Evolutionary conservation across 306 rosid species (phyloP), one percentile per base, ranked within the genome.

Genomic region (Elaeagnus macrophylla): DNA sequence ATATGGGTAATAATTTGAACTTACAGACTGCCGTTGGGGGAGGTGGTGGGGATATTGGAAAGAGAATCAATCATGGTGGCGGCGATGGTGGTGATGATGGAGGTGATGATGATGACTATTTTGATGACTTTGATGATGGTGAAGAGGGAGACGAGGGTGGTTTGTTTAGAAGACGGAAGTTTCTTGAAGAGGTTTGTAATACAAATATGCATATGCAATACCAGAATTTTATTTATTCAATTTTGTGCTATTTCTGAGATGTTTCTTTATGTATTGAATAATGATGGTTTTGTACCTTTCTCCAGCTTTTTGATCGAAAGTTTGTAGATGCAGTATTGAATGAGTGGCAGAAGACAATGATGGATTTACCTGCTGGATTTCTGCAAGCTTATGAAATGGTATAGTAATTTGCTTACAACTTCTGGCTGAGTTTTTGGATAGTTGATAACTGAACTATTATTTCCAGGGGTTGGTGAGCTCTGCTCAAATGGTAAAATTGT

Each of bases 311-410:
- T 78, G 96, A 91, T 69, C 82, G 87, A 8, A 91, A 91, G 69
- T 91, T 91, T 73, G 84, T 91, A 55, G 96, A 91, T 65, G 96
- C 95, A 0, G 95, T 91, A 48, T 76, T 87, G 78, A 82, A 79
- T 51, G 96, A 91, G 78, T 91, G 99, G 99, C 95, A 87, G 64
- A 82, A 39, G 80, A 87, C 96, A 56, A 69, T 91, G 76, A 77
- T 91, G 93, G 96, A 91, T 68, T 84, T 91, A 68, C 99, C 99
- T 63, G 99, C 96, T 56, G 99, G 99, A 57, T 74, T 91, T 55
- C 95, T 96, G 15, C 96, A 91, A 77, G 96, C 99, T 53, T 87
- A 84, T 75, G 99, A 91, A 79, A 82, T 91, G 99, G 96, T 87
- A 53, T 59, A 17, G 54, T 68, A 47, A 15, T 65, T 66, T 63